Evolutionary conservation across 1,139 yeast species (phyloP).

Genomic region (Arxiozyma slooffiae): DNA sequence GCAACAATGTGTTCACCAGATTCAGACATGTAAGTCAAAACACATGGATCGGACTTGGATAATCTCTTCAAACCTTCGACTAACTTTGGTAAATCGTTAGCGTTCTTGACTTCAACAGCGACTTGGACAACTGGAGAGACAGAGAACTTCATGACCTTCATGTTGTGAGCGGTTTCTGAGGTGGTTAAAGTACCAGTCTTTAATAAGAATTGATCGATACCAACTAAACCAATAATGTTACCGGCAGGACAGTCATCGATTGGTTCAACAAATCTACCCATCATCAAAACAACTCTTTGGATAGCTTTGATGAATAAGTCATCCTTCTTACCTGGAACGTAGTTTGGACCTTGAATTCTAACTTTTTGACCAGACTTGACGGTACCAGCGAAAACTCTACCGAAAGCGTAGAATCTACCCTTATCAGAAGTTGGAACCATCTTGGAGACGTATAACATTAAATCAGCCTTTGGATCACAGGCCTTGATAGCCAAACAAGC

Average conservation of each 20-base stretch:
- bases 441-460: conserved; percentile 99
- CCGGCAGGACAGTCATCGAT: conserved; percentile 99
- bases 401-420: conserved; percentile 99
- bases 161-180: conserved; percentile 92
- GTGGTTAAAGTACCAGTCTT: conserved; percentile 99
- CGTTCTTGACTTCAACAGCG: conserved; percentile 99
- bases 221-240: conserved; percentile 99
- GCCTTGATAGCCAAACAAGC: conserved; percentile 85
- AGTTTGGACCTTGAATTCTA: conserved; percentile 99
- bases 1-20: conserved; percentile 99
- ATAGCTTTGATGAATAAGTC: conserved; percentile 94
- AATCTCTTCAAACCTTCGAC: conserved; percentile 99
- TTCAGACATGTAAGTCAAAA: conserved; percentile 72
- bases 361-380: conserved; percentile 98
- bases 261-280: conserved; percentile 98
- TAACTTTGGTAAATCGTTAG: conserved; percentile 97
- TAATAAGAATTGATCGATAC: conserved; percentile 98
- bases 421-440: conserved; percentile 99
- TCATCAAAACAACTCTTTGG: conserved; percentile 99
- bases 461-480: conserved; percentile 98
- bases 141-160: conserved; percentile 99
- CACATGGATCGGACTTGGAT: conserved; percentile 99
- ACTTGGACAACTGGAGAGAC: conserved; percentile 99
- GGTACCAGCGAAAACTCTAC: conserved; percentile 99
- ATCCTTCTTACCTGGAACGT: conserved; percentile 95